Base-by-base conservation (phyloP, 2,329 filamentous ascomycete genomes). In the Alternaria angustiovoidea region DNA sequence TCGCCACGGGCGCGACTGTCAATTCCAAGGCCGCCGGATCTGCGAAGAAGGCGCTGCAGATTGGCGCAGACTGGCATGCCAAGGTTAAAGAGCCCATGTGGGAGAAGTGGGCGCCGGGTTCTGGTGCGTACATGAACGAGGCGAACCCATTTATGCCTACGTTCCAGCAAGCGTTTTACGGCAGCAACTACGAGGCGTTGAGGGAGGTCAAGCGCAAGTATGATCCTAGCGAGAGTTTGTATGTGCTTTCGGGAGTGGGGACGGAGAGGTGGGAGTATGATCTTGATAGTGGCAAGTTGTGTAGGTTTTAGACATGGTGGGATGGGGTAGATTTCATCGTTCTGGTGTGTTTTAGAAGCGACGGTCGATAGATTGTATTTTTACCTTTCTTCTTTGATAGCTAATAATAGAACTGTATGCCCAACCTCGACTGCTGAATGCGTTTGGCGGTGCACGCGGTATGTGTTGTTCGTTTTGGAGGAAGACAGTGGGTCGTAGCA, bases 231-330 rank as follows among this genome's bases (percentile, higher is more conserved):
- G 61, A 63, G 16, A 70, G 63, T 26, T 55, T 72, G 51, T 72
- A 58, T 20, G 67, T 70, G 20, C n/a, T 68, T n/a, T 54, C 61
- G 7, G 64, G 68, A 3, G 65, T 70, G 5, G 71, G 65, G 2
- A 70, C 59, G 34, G 66, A 73, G 41, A 32, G 16, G 2, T 73
- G 67, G 67, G 49, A 66, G 28, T 73, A 72, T 42, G 57, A 71
- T 48, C 44, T 73, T 39, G 59, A 69, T 34, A 64, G 49, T 48
- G 69, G 68, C 2, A 66, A 57, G 53, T 59, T 71, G 18, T 74
- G 28, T 48, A 22, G 18, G 7, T 11, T 34, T 9, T 48, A 47
- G 44, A 32, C 12, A 6, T 12, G 26, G n/a, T 14, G 16, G 16
- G n/a, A n/a, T 47, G 14, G 6, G 38, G 26, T 30, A 12, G 5